Evolutionary conservation across 2,329 filamentous ascomycete genomes (phyloP).

Genomic region (Colletotrichum camelliae): DNA sequence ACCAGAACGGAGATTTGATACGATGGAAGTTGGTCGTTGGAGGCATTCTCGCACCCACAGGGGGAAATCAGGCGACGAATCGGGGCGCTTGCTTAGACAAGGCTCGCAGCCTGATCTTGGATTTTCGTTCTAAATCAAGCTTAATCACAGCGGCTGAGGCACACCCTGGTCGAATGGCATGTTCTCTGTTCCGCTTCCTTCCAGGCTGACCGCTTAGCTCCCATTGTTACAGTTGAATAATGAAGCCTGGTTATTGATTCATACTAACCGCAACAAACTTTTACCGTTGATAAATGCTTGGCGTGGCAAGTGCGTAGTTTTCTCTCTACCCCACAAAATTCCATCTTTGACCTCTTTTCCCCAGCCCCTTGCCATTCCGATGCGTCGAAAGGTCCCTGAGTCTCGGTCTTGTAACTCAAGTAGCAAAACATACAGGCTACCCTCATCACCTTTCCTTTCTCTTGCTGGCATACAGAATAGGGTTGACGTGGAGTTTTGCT

Average conservation of each 20-base stretch:
- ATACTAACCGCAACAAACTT: not conserved
- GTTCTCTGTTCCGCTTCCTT: not conserved
- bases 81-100: not conserved
- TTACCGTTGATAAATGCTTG: not conserved
- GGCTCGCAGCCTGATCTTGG: not conserved
- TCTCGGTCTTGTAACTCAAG: not conserved
- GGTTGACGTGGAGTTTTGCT: not conserved
- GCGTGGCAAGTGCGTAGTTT: not conserved
- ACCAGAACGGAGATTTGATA: not conserved
- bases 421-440: not conserved
- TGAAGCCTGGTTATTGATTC: not conserved
- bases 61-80: not conserved
- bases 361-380: not conserved
- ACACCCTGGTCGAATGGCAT: not conserved
- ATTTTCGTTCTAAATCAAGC: not conserved
- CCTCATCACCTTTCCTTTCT: not conserved
- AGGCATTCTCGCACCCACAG: not conserved
- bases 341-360: not conserved
- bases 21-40: not conserved
- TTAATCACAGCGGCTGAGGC: not conserved
- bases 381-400: not conserved
- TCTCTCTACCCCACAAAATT: not conserved
- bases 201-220: not conserved
- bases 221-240: too few species aligned
- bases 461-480: not conserved